Evolutionary conservation across 31 red algal genomes (phyloP), one percentile per base, ranked within the genome.

Genomic region (Bonnemaisonia californica): DNA sequence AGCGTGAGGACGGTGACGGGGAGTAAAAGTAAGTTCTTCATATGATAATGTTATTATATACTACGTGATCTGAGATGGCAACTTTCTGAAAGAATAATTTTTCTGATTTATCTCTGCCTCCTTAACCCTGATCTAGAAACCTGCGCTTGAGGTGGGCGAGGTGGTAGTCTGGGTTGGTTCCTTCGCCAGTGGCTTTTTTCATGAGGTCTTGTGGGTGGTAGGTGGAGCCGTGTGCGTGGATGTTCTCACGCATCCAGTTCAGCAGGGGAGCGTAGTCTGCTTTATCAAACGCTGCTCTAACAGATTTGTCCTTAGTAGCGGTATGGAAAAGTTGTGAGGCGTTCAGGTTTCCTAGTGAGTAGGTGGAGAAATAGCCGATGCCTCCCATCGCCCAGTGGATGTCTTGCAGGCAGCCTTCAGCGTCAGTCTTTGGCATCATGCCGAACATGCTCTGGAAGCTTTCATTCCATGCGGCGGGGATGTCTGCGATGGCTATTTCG

Each of bases 291-390:
- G 62, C 62, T 19, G 18, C 27, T 19, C 13, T 26, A 23, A 66
- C 27, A 23, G 62, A 19, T 18, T 12, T 19, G 24, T 66, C 62
- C 13, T 66, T 66, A 16, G 12, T 12, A 21, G 48, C 48, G 48
- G 48, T 21, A 16, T 55, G 48, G 69, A 55, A 73, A 54, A 73
- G 37, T 73, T 73, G 69, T 18, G 69, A 41, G 69, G 69, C 69
- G 18, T 55, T 73, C 30, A 73, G 11, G 37, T 73, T 73, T 19
- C 69, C 69, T 9, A 73, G 37, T 41, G 69, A 41, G 37, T 73
- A 73, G 69, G 34, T 54, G 27, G 27, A 27, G 37, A 73, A 73
- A 27, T 41, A 41, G 69, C 69, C 69, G n/a, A 66, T 19, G 38
- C 69, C 69, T 11, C 27, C 37, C 69, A 73, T 73, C 16, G 27